Conservation (phyloP, 2,329 filamentous ascomycete species). For the Cercospora zeina region DNA sequence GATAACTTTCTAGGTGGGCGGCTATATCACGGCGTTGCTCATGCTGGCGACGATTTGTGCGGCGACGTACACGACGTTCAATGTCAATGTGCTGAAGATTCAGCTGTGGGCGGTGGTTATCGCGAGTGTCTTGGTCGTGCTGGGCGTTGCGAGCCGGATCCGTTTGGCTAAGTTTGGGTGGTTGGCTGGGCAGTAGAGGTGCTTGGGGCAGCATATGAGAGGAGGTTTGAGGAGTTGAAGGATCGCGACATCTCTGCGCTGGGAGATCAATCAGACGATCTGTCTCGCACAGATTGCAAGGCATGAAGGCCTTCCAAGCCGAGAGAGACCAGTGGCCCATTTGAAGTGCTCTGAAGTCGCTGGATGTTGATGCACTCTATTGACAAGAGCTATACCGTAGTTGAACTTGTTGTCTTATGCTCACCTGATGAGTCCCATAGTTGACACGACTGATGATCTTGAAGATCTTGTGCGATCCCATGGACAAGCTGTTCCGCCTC, state of each 20-base stretch:
- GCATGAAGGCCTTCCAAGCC: not conserved
- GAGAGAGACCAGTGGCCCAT: not conserved
- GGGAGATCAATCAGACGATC: too few species aligned
- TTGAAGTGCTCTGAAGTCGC: not conserved
- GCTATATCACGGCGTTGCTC: constrained; percentile 71
- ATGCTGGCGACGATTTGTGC: constrained; percentile 72
- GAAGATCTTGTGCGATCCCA: not conserved
- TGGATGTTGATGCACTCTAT: not conserved
- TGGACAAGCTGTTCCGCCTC: not conserved
- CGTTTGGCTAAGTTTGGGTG: constrained; percentile 78
- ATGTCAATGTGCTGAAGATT: constrained; percentile 66
- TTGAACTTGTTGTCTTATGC: not conserved
- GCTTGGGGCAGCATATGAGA: not conserved
- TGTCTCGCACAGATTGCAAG: not conserved
- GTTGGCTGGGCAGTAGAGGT: constrained; percentile 38
- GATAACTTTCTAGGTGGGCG: constrained; percentile 49
- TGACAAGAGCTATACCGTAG: not conserved
- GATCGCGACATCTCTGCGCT: not conserved
- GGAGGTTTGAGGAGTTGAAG: not conserved
- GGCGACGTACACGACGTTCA: constrained; percentile 76
- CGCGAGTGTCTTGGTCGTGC: constrained; percentile 64
- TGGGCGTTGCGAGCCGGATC: constrained; percentile 75
- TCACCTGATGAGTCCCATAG: not conserved
- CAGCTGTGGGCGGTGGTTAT: constrained; percentile 73
- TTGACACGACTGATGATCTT: not conserved